Evolutionary conservation across 495 filamentous ascomycete species (phyloP).

Genomic region (Collariella sp.): DNA sequence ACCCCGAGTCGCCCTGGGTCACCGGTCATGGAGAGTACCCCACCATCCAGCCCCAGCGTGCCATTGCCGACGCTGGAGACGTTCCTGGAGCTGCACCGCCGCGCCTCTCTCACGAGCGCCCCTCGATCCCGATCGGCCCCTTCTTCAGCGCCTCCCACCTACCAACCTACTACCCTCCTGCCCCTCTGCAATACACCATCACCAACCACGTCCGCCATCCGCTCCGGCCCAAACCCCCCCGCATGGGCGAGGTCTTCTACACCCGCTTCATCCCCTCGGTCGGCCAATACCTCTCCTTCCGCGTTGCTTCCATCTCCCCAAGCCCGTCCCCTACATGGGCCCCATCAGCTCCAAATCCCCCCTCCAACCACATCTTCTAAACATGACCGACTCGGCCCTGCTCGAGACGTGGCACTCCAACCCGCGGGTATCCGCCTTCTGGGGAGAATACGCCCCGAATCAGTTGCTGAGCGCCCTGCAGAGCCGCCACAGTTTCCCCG

Average conservation of each 20-base stretch:
- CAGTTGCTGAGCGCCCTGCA: conserved; percentile 60
- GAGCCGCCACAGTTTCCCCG: conserved; percentile 72
- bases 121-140: conserved; percentile 46
- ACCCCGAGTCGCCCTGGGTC: conserved; percentile 47
- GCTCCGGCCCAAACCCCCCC: conserved; percentile 77
- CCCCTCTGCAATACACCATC: conserved; percentile 70
- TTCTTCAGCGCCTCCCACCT: conserved; percentile 73
- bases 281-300: conserved; percentile 79
- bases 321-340: conserved; percentile 46
- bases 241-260: conserved; percentile 84
- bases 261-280: conserved; percentile 75
- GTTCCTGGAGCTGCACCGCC: conserved; percentile 23
- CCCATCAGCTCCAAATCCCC: conserved; percentile 38
- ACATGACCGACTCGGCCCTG: conserved; percentile 59
- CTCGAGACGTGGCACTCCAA: conserved; percentile 86
- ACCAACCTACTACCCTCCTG: conserved; percentile 82
- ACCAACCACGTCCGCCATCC: conserved; percentile 78
- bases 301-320: conserved; percentile 57
- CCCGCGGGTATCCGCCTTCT: conserved; percentile 71
- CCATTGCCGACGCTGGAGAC: conserved; percentile 21
- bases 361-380: conserved; percentile 20
- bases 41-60: conserved; percentile 4
- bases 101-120: conserved; percentile 28
- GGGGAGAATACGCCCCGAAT: conserved; percentile 61
- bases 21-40: conserved; percentile 42